Base-by-base conservation (phyloP, 78 protist genomes). In the Chrysochromulina parva region DNA sequence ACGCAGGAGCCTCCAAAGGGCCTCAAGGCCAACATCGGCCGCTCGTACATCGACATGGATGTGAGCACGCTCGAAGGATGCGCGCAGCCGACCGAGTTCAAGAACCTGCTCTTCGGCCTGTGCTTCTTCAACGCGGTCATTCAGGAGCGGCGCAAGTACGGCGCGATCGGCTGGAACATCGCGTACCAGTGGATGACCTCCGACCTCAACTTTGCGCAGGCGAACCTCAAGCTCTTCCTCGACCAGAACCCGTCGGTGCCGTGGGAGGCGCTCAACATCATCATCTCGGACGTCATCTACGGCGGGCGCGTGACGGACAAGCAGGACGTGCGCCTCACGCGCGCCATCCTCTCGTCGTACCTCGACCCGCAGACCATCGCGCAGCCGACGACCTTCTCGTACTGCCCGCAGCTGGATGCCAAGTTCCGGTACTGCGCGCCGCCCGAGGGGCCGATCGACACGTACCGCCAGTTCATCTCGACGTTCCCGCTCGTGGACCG, bases 241-340 rank as follows among this genome's bases (percentile, higher is more conserved):
- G n/a, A 66, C 26, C 52, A 88, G 28, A 76, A 80, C 58, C 88
- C 91, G 11, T 74, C 81, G 26, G 55, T 88, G 67, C 94, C 94
- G 5, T 90, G 65, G 58, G 85, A 82, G 26, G 86, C 88, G n/a
- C 90, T 94, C 55, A 19, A 7, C 57, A 62, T n/a, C 60, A 20
- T 94, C 20, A 54, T 71, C 13, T 87, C 88, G 54, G 85, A 88
- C 66, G 87, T 89, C 59, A n/a, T 62, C 38, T 91, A 88, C 73
- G 96, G 96, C 47, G 96, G 96, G 28, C 82, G 95, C 38, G 94
- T 95, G 55, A 95, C 96, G 2, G 96, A 95, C 85, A 86, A 47
- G 38, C 11, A 11, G 47, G 96, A 91, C 86, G 50, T 80, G 50
- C 88, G 91, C 55, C 50, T 87, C 59, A 22, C 90, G 52, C 58